These are phyloP conservation scores for Ustilago cynodontis DNA, from an alignment of 1,284 basidiomycete species.

Conservation along the genomic window DNA sequence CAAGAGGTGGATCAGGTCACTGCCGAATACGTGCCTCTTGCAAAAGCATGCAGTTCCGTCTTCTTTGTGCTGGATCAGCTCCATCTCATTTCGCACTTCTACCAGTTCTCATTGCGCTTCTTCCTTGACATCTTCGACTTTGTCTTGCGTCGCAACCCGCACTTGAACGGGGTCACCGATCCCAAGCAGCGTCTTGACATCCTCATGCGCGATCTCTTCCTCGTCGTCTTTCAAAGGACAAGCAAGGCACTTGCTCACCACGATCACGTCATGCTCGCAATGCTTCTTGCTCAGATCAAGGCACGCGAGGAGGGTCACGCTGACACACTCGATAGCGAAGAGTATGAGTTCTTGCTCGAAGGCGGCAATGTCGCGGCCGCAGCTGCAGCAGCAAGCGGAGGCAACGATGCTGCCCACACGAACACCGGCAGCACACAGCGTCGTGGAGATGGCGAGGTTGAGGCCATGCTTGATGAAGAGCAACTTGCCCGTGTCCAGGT, in stretches of 20 bases:
- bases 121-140: slow-evolving; percentile 99
- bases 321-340: slow-evolving; percentile 78
- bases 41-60: slow-evolving; percentile 94
- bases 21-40: slow-evolving; percentile 90
- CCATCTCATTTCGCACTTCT: slow-evolving; percentile 95
- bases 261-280: slow-evolving; percentile 91
- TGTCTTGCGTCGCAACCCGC: slow-evolving; percentile 90
- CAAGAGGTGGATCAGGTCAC: slow-evolving; percentile 95
- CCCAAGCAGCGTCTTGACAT: slow-evolving; percentile 81
- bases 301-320: slow-evolving; percentile 73
- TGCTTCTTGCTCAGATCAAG: slow-evolving; percentile 90
- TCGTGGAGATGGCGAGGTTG: slow-evolving; percentile 44
- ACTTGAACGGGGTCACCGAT: slow-evolving; percentile 83
- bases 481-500: slow-evolving; percentile 75
- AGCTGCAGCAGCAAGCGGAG: slow-evolving; percentile 71
- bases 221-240: slow-evolving; percentile 88
- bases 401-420: slow-evolving; percentile 45
- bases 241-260: slow-evolving; percentile 90
- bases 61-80: slow-evolving; percentile 98
- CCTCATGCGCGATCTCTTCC: slow-evolving; percentile 90
- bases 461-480: slow-evolving; percentile 72
- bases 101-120: slow-evolving; percentile 96
- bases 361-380: slow-evolving; percentile 77
- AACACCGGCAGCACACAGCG: slow-evolving; percentile 61
- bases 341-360: slow-evolving; percentile 90